A percentile compares a stretch with the other conserved stretches of the same genome.
Conservation (phyloP, 805 yeast species). For the Scheffersomyces spartinae region DNA sequence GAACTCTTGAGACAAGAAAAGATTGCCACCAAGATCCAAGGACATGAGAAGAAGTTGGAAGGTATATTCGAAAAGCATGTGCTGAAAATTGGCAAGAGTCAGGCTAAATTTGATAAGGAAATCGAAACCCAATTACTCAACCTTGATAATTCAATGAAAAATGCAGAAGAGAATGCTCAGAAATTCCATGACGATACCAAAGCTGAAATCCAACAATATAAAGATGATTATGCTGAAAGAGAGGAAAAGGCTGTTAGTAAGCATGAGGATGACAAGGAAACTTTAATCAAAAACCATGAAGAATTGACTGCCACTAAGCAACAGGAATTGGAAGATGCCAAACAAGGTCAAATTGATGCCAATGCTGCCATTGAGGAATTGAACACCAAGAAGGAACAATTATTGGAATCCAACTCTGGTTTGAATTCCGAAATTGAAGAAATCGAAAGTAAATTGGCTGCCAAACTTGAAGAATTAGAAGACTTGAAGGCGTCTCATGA, state of each 20-base stretch:
- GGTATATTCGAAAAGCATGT: constrained; percentile 25
- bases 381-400: constrained; percentile 28
- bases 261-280: constrained; percentile 34
- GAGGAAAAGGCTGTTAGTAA: constrained; percentile 35
- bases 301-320: constrained; percentile 26
- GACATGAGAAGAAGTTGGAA: constrained; percentile 24
- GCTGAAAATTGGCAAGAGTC: constrained; percentile 25
- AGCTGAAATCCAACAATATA: constrained; percentile 33
- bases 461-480: constrained; percentile 32
- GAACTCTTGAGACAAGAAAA: constrained; percentile 27
- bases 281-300: constrained; percentile 29
- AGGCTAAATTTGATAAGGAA: constrained; percentile 29
- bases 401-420: constrained; percentile 27
- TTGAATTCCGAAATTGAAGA: constrained; percentile 34
- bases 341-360: constrained; percentile 15
- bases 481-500: constrained; percentile 31
- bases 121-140: constrained; percentile 20
- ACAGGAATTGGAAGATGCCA: constrained; percentile 13
- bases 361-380: constrained; percentile 9
- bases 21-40: constrained; percentile 22
- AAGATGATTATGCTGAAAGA: constrained; percentile 30
- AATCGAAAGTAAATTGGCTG: constrained; percentile 20
- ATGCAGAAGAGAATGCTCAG: constrained; percentile 21
- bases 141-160: constrained; percentile 10
- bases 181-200: constrained; percentile 30